A percentile compares a stretch with the other conserved stretches of the same genome.
Conservation (phyloP, 805 yeast genomes). For the Sugiyamaella floridensis region DNA sequence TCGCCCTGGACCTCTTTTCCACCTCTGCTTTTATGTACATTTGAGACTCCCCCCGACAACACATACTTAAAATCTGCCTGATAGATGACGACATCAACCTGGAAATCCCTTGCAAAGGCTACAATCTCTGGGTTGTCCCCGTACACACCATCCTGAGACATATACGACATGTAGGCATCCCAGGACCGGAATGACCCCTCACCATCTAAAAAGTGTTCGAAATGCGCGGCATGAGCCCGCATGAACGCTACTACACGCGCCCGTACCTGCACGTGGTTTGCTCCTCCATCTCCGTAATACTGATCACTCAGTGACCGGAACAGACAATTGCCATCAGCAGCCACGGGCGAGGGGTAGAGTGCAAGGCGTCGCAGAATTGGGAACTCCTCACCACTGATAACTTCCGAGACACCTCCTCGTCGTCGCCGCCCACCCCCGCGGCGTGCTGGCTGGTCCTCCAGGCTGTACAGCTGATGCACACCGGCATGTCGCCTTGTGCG, state of each 20-base stretch:
- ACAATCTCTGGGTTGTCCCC: slow-evolving; percentile 39
- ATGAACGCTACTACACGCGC: slow-evolving; percentile 29
- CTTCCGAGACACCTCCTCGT: background rate
- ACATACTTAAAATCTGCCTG: slow-evolving; percentile 33
- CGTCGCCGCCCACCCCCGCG: background rate
- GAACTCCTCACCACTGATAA: slow-evolving; percentile 29
- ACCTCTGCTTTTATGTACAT: background rate
- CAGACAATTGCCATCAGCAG: slow-evolving; percentile 40
- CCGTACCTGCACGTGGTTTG: slow-evolving; percentile 26
- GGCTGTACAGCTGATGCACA: slow-evolving; percentile 1
- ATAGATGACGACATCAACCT: slow-evolving; percentile 32
- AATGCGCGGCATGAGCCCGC: slow-evolving; percentile 25
- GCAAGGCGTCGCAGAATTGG: slow-evolving; percentile 31
- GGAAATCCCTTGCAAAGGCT: slow-evolving; percentile 32
- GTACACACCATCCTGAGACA: slow-evolving; percentile 35
- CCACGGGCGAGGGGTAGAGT: slow-evolving; percentile 32
- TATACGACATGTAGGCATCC: slow-evolving; percentile 29
- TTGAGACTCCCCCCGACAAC: slow-evolving; percentile 21
- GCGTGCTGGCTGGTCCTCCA: background rate
- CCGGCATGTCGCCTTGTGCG: background rate
- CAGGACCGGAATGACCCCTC: slow-evolving; percentile 24
- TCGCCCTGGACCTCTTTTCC: slow-evolving; percentile 2
- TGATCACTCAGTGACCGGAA: slow-evolving; percentile 38
- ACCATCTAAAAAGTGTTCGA: slow-evolving; percentile 30
- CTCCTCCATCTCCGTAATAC: slow-evolving; percentile 31